phyloP scores from a whole-genome alignment of 106 monocot species.

The Dendrobium chrysotoxum region DNA sequence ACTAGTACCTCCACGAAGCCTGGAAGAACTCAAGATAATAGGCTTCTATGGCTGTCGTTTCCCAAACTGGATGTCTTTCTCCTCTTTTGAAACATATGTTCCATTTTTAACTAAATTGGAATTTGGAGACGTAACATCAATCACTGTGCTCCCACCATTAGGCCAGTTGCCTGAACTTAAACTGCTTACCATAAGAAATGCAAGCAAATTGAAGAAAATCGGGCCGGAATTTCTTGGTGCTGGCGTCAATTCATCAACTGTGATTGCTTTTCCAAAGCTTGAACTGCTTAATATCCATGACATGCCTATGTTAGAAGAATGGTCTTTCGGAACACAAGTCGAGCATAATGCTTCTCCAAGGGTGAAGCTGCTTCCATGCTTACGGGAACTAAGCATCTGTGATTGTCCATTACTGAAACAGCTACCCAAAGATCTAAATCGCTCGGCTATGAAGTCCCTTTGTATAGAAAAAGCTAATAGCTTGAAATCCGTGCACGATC shows the following conservation, averaged over 20 bases:
- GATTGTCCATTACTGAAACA: slow-evolving; percentile 12
- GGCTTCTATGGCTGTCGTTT: neutral
- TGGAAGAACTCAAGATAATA: neutral
- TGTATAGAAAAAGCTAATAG: neutral
- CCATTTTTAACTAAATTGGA: neutral
- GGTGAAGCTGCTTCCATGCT: slow-evolving; percentile 2
- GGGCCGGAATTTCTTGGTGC: neutral
- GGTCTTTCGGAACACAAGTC: slow-evolving; percentile 8
- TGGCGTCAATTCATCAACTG: neutral
- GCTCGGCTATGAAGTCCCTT: slow-evolving; percentile 9
- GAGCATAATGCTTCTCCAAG: neutral
- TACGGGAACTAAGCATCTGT: neutral
- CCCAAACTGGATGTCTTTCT: slow-evolving; percentile 2
- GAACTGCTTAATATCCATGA: neutral
- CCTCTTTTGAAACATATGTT: neutral
- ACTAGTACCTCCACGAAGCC: neutral
- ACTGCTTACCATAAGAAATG: neutral
- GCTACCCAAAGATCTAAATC: slow-evolving; percentile 14
- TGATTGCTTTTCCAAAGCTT: slow-evolving; percentile 22
- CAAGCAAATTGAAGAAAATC: neutral
- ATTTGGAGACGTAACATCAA: neutral
- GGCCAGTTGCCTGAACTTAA: slow-evolving; percentile 5
- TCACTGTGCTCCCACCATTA: neutral
- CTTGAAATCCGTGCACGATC: neutral
- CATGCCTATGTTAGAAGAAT: slow-evolving; percentile 28